A percentile compares a stretch with the other conserved stretches of the same genome.
phyloP scores from a whole-genome alignment of 2,329 filamentous ascomycete species.

The Cladosporium sp. region DNA sequence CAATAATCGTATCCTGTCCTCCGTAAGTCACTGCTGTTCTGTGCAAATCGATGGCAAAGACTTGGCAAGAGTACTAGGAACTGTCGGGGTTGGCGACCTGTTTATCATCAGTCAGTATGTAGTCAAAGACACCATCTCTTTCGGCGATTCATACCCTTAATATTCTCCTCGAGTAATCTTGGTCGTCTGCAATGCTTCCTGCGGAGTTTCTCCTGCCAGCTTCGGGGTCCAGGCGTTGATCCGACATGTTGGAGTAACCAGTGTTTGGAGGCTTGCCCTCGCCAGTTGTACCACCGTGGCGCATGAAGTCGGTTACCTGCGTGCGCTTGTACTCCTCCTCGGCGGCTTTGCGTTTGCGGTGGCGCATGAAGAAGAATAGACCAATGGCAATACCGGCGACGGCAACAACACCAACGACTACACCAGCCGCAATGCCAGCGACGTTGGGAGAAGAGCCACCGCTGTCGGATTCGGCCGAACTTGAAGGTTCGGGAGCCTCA shows the following conservation, averaged over 20 bases:
- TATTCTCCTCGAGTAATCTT: slow-evolving; percentile 94
- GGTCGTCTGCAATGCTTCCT: slow-evolving; percentile 93
- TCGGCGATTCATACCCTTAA: slow-evolving; percentile 63
- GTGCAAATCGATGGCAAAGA: slow-evolving; percentile 1
- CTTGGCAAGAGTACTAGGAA: neutral
- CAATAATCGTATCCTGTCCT: too few relatives aligned
- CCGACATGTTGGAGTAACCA: slow-evolving; percentile 68
- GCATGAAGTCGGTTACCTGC: slow-evolving; percentile 68
- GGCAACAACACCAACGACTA: slow-evolving; percentile 76
- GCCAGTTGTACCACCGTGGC: slow-evolving; percentile 42
- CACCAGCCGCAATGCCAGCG: slow-evolving; percentile 81
- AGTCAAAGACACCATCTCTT: neutral
- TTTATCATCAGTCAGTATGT: neutral
- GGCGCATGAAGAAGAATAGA: slow-evolving; percentile 69
- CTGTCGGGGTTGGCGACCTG: slow-evolving; percentile 14
- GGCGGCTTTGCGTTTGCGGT: slow-evolving; percentile 69
- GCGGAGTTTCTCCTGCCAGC: slow-evolving; percentile 60
- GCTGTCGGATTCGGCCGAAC: slow-evolving; percentile 37
- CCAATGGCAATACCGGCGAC: slow-evolving; percentile 64
- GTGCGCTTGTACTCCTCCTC: slow-evolving; percentile 81
- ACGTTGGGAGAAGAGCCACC: slow-evolving; percentile 53
- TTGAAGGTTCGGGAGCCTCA: slow-evolving; percentile 41
- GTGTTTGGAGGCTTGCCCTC: slow-evolving; percentile 53
- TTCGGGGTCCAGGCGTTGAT: slow-evolving; percentile 79
- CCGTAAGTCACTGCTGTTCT: slow-evolving; percentile 2